Evolutionary conservation across 192 early-diverging fungal genomes (phyloP).

Genomic region (Backusella circina): DNA sequence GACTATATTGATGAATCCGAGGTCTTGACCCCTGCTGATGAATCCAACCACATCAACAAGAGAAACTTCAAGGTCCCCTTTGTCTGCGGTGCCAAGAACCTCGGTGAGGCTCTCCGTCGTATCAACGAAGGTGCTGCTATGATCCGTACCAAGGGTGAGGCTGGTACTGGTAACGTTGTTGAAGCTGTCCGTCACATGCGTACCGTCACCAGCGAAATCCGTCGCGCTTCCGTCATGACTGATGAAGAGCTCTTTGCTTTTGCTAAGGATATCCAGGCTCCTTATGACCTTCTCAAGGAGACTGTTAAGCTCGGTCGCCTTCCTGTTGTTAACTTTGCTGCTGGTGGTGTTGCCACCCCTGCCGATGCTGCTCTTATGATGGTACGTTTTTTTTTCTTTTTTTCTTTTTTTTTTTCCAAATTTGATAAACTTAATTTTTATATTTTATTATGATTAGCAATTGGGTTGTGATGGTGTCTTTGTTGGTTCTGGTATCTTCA

Average conservation of each 20-base stretch:
- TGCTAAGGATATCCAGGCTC: slow-evolving; percentile 95
- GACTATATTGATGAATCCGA: slow-evolving; percentile 99
- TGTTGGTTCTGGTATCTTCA: slow-evolving; percentile 98
- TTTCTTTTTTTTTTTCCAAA: neutral
- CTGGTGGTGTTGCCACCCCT: slow-evolving; percentile 95
- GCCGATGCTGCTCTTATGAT: slow-evolving; percentile 99
- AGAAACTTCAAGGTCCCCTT: slow-evolving; percentile 89
- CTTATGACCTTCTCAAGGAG: slow-evolving; percentile 87
- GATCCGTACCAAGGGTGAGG: slow-evolving; percentile 98
- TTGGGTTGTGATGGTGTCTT: slow-evolving; percentile 98
- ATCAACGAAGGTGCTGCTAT: slow-evolving; percentile 97
- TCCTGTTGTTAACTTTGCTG: slow-evolving; percentile 98
- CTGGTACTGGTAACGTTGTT: slow-evolving; percentile 97
- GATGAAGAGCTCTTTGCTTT: slow-evolving; percentile 92
- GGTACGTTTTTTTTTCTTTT: slow-evolving; percentile 31
- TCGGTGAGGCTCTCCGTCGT: slow-evolving; percentile 95
- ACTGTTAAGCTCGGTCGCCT: slow-evolving; percentile 83
- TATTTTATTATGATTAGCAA: slow-evolving; percentile 46
- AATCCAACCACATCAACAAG: slow-evolving; percentile 95
- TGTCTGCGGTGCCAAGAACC: slow-evolving; percentile 95
- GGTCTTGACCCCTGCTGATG: slow-evolving; percentile 95
- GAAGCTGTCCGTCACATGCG: slow-evolving; percentile 97
- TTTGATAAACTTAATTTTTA: neutral
- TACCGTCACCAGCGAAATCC: slow-evolving; percentile 84
- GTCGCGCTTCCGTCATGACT: slow-evolving; percentile 77